A percentile compares a stretch with the other conserved stretches of the same genome.
Evolutionary conservation across 1,284 basidiomycete species (phyloP).

Genomic region (Ceratobasidium sp.): DNA sequence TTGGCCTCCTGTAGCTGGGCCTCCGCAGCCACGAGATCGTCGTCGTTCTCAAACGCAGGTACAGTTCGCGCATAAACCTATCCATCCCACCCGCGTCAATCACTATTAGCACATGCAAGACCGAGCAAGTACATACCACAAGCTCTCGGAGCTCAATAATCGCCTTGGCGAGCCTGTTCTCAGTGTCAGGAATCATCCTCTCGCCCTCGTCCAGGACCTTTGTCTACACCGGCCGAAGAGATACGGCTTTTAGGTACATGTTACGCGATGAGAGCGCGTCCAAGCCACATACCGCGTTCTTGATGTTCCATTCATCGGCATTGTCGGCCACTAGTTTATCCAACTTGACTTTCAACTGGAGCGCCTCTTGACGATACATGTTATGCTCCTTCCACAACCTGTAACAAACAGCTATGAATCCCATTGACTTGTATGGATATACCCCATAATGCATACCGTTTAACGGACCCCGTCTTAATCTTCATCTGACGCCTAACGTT

Average conservation of each 20-base stretch:
- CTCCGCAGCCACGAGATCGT: conserved; percentile 69
- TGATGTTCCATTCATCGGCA: conserved; percentile 82
- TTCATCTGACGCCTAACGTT: conserved; percentile 73
- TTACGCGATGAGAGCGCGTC: not conserved
- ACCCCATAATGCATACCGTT: conserved; percentile 64
- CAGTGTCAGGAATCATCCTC: conserved; percentile 81
- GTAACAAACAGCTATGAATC: not conserved
- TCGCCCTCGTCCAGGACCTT: conserved; percentile 80
- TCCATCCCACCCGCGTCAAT: conserved; percentile 4
- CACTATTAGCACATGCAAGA: too few relatives aligned
- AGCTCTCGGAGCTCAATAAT: conserved; percentile 72
- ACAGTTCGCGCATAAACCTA: conserved; percentile 64
- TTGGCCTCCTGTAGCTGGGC: conserved; percentile 64
- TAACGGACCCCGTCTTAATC: conserved; percentile 79
- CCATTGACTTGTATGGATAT: not conserved
- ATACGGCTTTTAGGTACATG: not conserved
- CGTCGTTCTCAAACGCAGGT: conserved; percentile 61
- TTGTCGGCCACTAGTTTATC: conserved; percentile 71
- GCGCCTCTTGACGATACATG: conserved; percentile 75
- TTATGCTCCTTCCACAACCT: conserved; percentile 80
- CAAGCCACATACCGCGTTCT: conserved; percentile 72
- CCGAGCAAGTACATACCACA: conserved; percentile 66
- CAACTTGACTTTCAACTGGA: conserved; percentile 66
- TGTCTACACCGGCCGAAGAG: conserved; percentile 58
- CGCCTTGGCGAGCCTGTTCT: conserved; percentile 68